A percentile compares a stretch with the other conserved stretches of the same genome.
Conservation (phyloP, 2,329 filamentous ascomycete genomes). For the Zymoseptoria crescenta region DNA sequence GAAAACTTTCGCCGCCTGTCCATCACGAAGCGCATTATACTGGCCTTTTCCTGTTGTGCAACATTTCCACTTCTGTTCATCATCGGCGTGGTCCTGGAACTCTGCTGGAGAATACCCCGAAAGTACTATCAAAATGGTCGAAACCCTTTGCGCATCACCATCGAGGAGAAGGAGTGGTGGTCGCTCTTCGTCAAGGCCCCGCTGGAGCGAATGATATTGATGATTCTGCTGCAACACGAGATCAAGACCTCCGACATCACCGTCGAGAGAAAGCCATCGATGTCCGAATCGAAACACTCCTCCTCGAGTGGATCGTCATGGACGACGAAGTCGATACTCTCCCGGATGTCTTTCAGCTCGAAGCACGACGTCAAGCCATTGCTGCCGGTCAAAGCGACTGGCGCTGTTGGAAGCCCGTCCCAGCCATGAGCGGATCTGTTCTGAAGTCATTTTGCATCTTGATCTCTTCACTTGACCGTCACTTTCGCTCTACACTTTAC, state of each 20-base stretch:
- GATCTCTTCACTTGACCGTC: background rate
- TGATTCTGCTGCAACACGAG: slow-evolving; percentile 11
- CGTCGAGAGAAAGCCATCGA: background rate
- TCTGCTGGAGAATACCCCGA: slow-evolving; percentile 11
- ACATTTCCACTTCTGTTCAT: slow-evolving; percentile 9
- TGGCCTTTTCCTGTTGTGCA: slow-evolving; percentile 10
- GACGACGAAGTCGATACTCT: background rate
- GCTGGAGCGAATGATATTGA: slow-evolving; percentile 6
- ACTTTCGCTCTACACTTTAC: background rate
- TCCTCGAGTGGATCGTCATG: background rate
- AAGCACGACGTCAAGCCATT: background rate
- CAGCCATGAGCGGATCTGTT: background rate
- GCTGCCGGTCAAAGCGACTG: background rate
- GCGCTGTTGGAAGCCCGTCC: no score
- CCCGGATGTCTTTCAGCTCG: background rate
- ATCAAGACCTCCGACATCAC: background rate
- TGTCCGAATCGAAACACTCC: background rate
- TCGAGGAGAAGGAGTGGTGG: slow-evolving; percentile 5
- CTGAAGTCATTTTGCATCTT: background rate
- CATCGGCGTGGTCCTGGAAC: slow-evolving; percentile 6
- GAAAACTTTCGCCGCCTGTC: slow-evolving; percentile 4
- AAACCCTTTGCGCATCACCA: background rate
- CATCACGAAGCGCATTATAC: slow-evolving; percentile 3
- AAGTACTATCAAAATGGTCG: background rate
- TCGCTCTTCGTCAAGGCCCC: slow-evolving; percentile 7